Evolutionary conservation across 176 grass and related monocot species (phyloP), one percentile per base, ranked within the genome.

Genomic region (Hsuehochloa calcarea): DNA sequence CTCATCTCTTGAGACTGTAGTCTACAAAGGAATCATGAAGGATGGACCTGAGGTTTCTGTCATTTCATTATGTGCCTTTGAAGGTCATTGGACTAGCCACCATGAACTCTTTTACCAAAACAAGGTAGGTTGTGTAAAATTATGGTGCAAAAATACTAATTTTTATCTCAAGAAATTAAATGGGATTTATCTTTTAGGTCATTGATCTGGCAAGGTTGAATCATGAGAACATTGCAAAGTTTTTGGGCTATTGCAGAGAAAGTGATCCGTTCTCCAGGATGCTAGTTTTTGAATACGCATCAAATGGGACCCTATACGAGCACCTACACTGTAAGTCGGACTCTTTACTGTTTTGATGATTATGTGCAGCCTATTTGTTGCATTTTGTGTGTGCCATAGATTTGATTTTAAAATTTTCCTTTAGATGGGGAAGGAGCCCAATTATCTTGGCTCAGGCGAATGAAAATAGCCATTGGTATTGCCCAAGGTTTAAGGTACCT

Each of bases 21-120:
- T 99, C 5, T 99, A 99, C 65, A 99, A 99, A 88, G 96, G 96
- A 74, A 99, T 75, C 61, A 91, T 99, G 89, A 96, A 96, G 60
- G 84, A 92, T 82, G 91, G 91, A 10, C 88, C 93, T 51, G 96
- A 99, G 81, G 88, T 94, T 79, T 94, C 93, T 75, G 93, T 99
- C 25, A 92, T 94, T 89, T 92, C 93, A 50, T 75, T 99, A 54
- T 96, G 93, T 6, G 81, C 89, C 40, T 89, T 85, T 8, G 90
- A 96, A 75, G 91, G 90, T 79, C 90, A 90, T 52, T 99, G 96
- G 96, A 87, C 89, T 58, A 96, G 83, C 34, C 92, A 96, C 54
- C 96, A 93, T 23, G 96, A 99, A 31, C 89, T 92, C 45, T 92
- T 94, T 88, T 99, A 93, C 77, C 90, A 94, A 75, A 94, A 76